Evolutionary conservation across 116 monocot species (phyloP), one percentile per base, ranked within the genome.

Genomic region (Trichopus zeylanicus): DNA sequence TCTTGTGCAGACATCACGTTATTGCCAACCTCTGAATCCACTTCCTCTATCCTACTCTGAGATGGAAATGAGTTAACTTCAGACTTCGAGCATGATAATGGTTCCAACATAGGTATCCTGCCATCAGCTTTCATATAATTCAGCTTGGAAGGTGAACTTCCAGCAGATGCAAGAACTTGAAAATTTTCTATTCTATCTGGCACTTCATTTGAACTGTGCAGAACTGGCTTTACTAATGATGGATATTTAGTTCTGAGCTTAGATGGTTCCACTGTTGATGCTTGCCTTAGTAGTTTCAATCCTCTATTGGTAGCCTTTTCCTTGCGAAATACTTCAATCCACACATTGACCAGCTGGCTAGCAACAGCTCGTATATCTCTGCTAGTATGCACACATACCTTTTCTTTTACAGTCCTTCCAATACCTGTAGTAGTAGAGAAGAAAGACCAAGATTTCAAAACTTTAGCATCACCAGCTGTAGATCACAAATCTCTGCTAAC

Each of bases 251-350:
- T 18, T 66, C 39, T 76, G 16, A 55, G 20, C 61, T 75, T 93
- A 57, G 70, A 70, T 66, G 79, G 56, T 70, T 88, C 85, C 56
- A 61, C 59, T 46, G 60, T 29, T 7, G 70, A 34, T 24, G 73
- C 39, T 39, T 78, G 72, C 35, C 65, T 75, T 60, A 79, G 60
- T 28, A 74, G 55, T 68, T 75, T 95, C 42, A 67, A 32, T 25
- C 72, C 64, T 58, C 84, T 76, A 70, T 84, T 84, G 18, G 63
- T 30, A 63, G 91, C 82, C 57, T 99, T 99, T 67, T 92, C 92
- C 81, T 84, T 88, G 53, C 98, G 88, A 39, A 99, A 83, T 48
- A 99, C 76, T 57, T 92, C 98, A 72, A 99, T 83, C 98, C 98
- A 99, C 62, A 99, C 70, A 49, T 62, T 81, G 53, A 99, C 88